Conservation (phyloP, 257 asterid species). For the Solanum lycopersicoides region DNA sequence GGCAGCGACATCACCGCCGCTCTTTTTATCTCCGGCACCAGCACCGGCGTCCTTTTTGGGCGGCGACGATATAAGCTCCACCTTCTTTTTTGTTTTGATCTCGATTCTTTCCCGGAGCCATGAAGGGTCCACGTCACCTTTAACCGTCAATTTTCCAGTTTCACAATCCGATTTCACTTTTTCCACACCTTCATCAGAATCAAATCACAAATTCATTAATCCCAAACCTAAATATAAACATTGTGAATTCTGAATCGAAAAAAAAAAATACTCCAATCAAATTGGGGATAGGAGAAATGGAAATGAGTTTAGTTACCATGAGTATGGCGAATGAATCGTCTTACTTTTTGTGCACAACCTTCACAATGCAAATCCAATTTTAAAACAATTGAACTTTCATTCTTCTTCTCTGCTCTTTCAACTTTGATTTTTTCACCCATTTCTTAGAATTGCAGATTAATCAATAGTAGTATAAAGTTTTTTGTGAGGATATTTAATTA, state of each 20-base stretch:
- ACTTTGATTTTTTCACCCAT: neutral
- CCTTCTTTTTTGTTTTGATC: conserved; percentile 17
- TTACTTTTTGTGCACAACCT: conserved; percentile 25
- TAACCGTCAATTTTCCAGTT: conserved; percentile 7
- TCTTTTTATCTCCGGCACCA: neutral
- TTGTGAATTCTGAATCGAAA: neutral
- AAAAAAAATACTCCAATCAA: too few species aligned
- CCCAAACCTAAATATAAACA: neutral
- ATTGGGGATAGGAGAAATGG: neutral
- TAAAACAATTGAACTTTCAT: conserved; percentile 5
- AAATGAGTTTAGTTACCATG: conserved; percentile 2
- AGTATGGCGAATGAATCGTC: conserved; percentile 7
- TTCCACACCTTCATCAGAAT: conserved; percentile 6
- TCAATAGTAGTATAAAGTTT: neutral
- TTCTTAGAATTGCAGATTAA: neutral
- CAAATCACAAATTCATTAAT: neutral
- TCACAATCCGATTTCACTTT: conserved; percentile 11
- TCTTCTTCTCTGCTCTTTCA: neutral
- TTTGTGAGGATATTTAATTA: neutral
- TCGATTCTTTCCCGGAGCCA: conserved; percentile 14
- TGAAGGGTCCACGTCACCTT: conserved; percentile 13
- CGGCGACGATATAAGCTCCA: conserved; percentile 10
- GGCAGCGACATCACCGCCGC: neutral
- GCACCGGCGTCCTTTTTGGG: conserved; percentile 4
- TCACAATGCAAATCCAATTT: conserved; percentile 25